A percentile compares a stretch with the other conserved stretches of the same genome.
Evolutionary conservation across 2,329 filamentous ascomycete species (phyloP).

Genomic region (Chrysoporthe cubensis): DNA sequence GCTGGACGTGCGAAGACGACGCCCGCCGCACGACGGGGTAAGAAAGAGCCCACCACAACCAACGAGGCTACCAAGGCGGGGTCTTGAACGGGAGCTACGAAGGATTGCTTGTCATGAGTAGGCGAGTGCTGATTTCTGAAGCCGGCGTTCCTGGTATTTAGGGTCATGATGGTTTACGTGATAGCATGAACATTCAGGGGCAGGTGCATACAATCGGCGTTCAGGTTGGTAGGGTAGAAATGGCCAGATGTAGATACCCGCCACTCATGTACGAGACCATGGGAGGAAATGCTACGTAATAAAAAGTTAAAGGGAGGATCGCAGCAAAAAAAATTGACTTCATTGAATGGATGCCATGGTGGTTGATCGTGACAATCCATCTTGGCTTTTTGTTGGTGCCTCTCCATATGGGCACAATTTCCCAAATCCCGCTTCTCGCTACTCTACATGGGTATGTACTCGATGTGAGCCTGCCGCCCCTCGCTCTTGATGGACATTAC

Average conservation of each 20-base stretch:
- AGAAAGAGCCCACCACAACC: slow-evolving; percentile 23
- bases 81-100: slow-evolving; percentile 21
- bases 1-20: slow-evolving; percentile 14
- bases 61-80: slow-evolving; percentile 11
- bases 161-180: slow-evolving; percentile 9
- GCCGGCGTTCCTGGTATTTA: slow-evolving; percentile 22
- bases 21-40: slow-evolving; percentile 23
- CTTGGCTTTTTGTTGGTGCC: slow-evolving; percentile 10
- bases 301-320: neutral
- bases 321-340: slow-evolving; percentile 5
- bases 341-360: slow-evolving; percentile 14
- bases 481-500: slow-evolving; percentile 14
- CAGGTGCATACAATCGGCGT: slow-evolving; percentile 23
- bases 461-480: slow-evolving; percentile 7
- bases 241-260: slow-evolving; percentile 23
- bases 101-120: slow-evolving; percentile 19
- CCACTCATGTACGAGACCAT: neutral
- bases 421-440: slow-evolving; percentile 9
- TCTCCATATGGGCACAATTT: slow-evolving; percentile 5
- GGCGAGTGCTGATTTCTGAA: slow-evolving; percentile 23
- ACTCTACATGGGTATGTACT: slow-evolving; percentile 15
- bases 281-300: neutral
- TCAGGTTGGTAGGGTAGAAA: neutral
- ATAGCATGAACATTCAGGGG: neutral
- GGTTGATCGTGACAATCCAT: neutral